phyloP scores from a whole-genome alignment of 192 early-diverging fungal genomes.

The Jimgerdemannia lactiflua region DNA sequence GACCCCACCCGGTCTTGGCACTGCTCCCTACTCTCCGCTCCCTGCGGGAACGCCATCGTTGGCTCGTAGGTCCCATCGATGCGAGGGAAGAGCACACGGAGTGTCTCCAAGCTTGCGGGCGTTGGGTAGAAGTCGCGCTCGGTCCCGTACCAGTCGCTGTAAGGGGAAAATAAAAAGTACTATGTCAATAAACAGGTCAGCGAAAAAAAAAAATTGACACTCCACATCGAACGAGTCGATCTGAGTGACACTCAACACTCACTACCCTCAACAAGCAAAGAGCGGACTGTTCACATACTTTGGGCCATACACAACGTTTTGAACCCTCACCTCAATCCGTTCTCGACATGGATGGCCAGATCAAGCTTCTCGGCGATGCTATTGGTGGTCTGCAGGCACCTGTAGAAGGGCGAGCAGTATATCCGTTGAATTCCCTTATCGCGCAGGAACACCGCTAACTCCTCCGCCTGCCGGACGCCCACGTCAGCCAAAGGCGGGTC shows the following conservation, averaged over 20 bases:
- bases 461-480: slow-evolving; percentile 21
- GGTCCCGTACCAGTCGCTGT: slow-evolving; percentile 28
- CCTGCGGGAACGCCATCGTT: slow-evolving; percentile 11
- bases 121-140: slow-evolving; percentile 1
- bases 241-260: neutral
- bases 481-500: slow-evolving; percentile 14
- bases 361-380: slow-evolving; percentile 4
- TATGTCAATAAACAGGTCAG: neutral
- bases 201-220: neutral
- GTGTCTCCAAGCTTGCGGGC: neutral
- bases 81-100: slow-evolving; percentile 14
- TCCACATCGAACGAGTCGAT: neutral
- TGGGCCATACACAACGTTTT: neutral
- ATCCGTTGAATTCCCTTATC: slow-evolving; percentile 17
- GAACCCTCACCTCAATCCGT: slow-evolving; percentile 13
- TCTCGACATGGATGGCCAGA: slow-evolving; percentile 16
- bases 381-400: slow-evolving; percentile 20
- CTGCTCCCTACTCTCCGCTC: slow-evolving; percentile 9
- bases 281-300: neutral
- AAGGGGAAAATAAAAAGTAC: neutral
- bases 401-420: slow-evolving; percentile 31
- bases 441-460: slow-evolving; percentile 12
- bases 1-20: slow-evolving; percentile 15
- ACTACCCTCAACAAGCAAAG: neutral
- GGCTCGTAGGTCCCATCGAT: slow-evolving; percentile 8